Evolutionary conservation across 2,329 filamentous ascomycete genomes (phyloP), one percentile per base, ranked within the genome.

Genomic region (Zymoseptoria crescenta): DNA sequence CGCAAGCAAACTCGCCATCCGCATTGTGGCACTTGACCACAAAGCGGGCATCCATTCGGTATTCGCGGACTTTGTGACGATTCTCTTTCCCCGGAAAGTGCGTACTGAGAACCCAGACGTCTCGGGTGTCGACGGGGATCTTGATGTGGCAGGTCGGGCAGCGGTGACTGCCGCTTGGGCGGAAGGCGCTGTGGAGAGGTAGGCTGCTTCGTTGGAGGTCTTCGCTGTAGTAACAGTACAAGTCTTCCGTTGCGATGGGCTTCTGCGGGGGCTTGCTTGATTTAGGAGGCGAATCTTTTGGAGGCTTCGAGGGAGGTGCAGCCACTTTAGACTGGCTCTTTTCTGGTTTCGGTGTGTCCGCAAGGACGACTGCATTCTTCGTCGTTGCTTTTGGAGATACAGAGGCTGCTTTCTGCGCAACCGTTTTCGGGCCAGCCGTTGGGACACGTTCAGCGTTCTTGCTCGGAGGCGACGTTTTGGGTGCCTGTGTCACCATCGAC

Each of bases 11-110:
- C 6, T 60, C 57, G 2, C 65, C 65, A 29, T 62, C 52, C 20
- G 58, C 51, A 19, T 59, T 62, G 24, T 67, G 65, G 52, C 64
- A 64, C 51, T 67, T 67, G 10, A 63, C 60, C 35, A 67, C 63
- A 21, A 66, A 64, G 0, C 65, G 58, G 0, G 64, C 61, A 48
- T 64, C 63, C 58, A 67, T 64, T 3, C 62, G 54, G 45, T 66
- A 66, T 29, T 65, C 64, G 7, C 57, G 49, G 20, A 57, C 55
- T 20, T 51, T 55, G n/a, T 54, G 50, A 0, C 52, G 54, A 4
- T 51, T 56, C 10, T 55, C 49, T 1, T 50, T 55, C 5, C 56
- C 56, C 24, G 57, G 57, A 8, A 55, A 56, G 27, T 55, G 52
- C 27, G 59, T 64, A 24, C 55, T 58, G n/a, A 68, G 56, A 4